These are phyloP conservation scores for Euphorbia celastroides DNA, from an alignment of 441 rosid genomes.

Conservation along the genomic window DNA sequence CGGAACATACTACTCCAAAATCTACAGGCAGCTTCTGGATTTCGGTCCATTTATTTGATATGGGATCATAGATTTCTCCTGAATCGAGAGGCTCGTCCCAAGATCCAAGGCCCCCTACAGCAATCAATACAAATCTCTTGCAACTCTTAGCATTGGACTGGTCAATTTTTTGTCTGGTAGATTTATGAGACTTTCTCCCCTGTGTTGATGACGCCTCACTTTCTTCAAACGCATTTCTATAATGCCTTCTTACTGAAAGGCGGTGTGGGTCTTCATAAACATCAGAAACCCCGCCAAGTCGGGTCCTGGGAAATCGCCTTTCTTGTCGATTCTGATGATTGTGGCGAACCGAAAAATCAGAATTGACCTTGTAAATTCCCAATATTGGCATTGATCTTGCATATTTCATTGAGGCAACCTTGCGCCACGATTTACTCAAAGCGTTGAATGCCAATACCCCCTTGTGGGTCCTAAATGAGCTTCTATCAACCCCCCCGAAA, in stretches of 20 bases:
- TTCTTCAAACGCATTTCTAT: slow-evolving; percentile 48
- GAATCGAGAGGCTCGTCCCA: slow-evolving; percentile 89
- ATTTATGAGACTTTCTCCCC: slow-evolving; percentile 44
- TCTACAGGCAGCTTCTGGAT: slow-evolving; percentile 75
- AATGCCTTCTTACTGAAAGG: slow-evolving; percentile 69
- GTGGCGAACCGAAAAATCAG: slow-evolving; percentile 46
- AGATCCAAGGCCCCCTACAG: slow-evolving; percentile 78
- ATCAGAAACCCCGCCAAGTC: slow-evolving; percentile 65
- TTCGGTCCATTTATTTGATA: slow-evolving; percentile 79
- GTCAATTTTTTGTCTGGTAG: slow-evolving; percentile 49
- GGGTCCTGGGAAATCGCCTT: slow-evolving; percentile 59
- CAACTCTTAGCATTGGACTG: slow-evolving; percentile 34
- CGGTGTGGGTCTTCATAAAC: slow-evolving; percentile 95
- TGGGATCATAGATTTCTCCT: slow-evolving; percentile 86
- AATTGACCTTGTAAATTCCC: slow-evolving; percentile 64
- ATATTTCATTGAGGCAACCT: slow-evolving; percentile 73
- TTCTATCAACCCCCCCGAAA: slow-evolving; percentile 66
- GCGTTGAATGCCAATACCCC: slow-evolving; percentile 76
- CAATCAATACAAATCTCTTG: slow-evolving; percentile 65
- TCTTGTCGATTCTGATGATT: slow-evolving; percentile 65
- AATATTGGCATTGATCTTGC: slow-evolving; percentile 84
- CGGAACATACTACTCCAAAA: slow-evolving; percentile 73
- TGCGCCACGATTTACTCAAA: slow-evolving; percentile 74
- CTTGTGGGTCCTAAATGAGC: slow-evolving; percentile 82
- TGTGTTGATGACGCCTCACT: slow-evolving; percentile 32